These are phyloP conservation scores for Biscogniauxia sp. DNA, from an alignment of 2,329 filamentous ascomycete genomes.

Conservation along the genomic window DNA sequence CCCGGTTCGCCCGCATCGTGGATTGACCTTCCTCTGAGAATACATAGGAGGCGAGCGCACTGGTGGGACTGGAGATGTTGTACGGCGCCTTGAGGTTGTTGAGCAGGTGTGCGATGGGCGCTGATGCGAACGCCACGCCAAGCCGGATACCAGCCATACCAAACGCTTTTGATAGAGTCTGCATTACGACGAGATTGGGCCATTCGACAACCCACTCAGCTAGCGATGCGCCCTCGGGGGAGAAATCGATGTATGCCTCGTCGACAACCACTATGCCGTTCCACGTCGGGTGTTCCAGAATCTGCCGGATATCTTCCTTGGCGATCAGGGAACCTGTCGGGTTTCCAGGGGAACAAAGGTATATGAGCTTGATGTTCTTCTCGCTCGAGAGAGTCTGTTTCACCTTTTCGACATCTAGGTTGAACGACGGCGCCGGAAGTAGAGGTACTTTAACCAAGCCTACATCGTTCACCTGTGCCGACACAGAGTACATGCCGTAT, in stretches of 20 bases:
- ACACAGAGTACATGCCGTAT: conserved; percentile 97
- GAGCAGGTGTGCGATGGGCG: conserved; percentile 72
- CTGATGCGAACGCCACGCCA: conserved; percentile 77
- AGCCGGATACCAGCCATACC: conserved; percentile 91
- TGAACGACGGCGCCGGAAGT: conserved; percentile 68
- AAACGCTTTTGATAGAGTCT: conserved; percentile 97
- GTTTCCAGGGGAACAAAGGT: conserved; percentile 93
- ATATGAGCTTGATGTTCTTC: conserved; percentile 77
- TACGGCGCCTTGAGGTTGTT: conserved; percentile 96
- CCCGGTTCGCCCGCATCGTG: conserved; percentile 69
- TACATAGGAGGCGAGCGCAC: conserved; percentile 72
- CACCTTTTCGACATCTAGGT: conserved; percentile 69
- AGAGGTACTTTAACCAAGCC: conserved; percentile 83
- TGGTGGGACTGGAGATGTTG: conserved; percentile 88
- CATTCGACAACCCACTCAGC: conserved; percentile 90
- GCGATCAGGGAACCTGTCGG: conserved; percentile 78
- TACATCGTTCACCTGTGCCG: conserved; percentile 91
- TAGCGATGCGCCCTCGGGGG: conserved; percentile 72
- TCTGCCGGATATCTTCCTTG: conserved; percentile 68
- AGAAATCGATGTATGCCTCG: conserved; percentile 95
- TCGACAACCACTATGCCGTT: conserved; percentile 93
- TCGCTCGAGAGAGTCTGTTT: conserved; percentile 58
- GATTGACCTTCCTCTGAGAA: conserved; percentile 65
- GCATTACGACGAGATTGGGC: conserved; percentile 96
- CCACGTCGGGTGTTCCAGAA: conserved; percentile 87